Percentiles rank a stretch among this genome's conserved stretches.
These are phyloP conservation scores for Pilobolus umbonatus DNA, from an alignment of 192 early-diverging fungal genomes.

Conservation along the genomic window DNA sequence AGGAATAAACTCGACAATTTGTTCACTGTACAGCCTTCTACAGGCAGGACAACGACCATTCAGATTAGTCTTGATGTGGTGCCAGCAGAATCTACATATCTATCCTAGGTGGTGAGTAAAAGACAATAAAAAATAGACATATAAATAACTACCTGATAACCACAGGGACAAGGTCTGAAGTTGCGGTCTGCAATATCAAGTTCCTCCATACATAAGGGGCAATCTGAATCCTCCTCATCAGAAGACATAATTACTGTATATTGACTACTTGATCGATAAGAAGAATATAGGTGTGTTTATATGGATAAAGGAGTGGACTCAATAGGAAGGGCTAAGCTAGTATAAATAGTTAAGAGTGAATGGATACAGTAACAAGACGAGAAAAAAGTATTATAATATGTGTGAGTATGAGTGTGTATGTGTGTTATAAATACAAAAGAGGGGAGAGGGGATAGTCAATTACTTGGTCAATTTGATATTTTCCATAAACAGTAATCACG, in stretches of 20 bases:
- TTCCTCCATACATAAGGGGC: constrained; percentile 98
- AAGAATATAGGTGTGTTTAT: too few relatives aligned
- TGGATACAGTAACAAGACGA: too few relatives aligned
- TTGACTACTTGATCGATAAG: too few relatives aligned
- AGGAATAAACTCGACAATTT: constrained; percentile 82
- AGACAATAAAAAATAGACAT: neutral
- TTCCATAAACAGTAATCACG: neutral
- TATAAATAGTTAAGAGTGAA: too few relatives aligned
- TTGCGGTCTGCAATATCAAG: constrained; percentile 94
- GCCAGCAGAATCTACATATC: constrained; percentile 99
- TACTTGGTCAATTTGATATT: neutral
- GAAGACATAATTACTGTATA: constrained; percentile 36
- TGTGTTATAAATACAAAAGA: neutral
- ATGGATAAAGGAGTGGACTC: too few relatives aligned
- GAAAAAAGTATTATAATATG: neutral
- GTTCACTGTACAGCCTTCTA: constrained; percentile 83
- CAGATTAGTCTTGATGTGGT: constrained; percentile 92
- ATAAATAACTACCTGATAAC: constrained; percentile 77
- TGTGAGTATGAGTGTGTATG: neutral
- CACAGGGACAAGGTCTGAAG: constrained; percentile 97
- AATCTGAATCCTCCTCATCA: constrained; percentile 91
- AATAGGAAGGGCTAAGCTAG: too few relatives aligned
- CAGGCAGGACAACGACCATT: constrained; percentile 96
- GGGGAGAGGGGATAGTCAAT: neutral
- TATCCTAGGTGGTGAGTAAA: constrained; percentile 30